Base-by-base conservation (phyloP, 2,329 filamentous ascomycete genomes). In the Talaromyces sp. region DNA sequence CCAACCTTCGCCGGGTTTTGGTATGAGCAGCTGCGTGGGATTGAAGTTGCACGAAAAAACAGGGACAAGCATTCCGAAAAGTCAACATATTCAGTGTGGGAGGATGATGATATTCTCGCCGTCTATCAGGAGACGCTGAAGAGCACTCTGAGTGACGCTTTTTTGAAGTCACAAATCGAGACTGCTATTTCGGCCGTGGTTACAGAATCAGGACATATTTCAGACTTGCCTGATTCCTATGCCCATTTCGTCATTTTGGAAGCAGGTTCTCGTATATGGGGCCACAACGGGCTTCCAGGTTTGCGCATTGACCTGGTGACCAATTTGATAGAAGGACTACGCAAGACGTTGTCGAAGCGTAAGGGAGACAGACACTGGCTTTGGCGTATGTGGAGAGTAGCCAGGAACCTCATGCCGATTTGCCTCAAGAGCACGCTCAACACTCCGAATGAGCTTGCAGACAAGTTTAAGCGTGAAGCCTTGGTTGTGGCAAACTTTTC, bases 81-180 rank as follows among this genome's bases (percentile, higher is more conserved):
- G 11, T 62, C 68, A 37, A 48, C 58, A 5, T 71, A 72, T 58
- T 72, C 73, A 6, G 67, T 77, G 3, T 79, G 77, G 77, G 76
- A 78, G 62, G 75, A 78, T 57, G 74, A 78, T 53, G 73, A 76
- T 59, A 36, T 78, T 13, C 72, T 71, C 35, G 66, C 70, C 25
- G 64, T 63, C 36, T 77, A 73, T 63, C 65, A 68, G 28, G 67
- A 71, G 15, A 50, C 73, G 54, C 60, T 73, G 58, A 67, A 65
- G 25, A 71, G 62, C 22, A 68, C 70, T 7, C 64, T 74, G 21
- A 68, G 67, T 9, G 63, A 68, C 11, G 57, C 64, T 3, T 66
- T 67, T 56, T 59, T 71, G 41, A 62, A 63, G 56, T 65, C 63
- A 19, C 72, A 71, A 41, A 62, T 74, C 54, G 69, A 66, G 52